Percentiles rank a stretch among this genome's conserved stretches.
phyloP scores from a whole-genome alignment of 352 stramenopile species.

The Phytophthora colocasiae region DNA sequence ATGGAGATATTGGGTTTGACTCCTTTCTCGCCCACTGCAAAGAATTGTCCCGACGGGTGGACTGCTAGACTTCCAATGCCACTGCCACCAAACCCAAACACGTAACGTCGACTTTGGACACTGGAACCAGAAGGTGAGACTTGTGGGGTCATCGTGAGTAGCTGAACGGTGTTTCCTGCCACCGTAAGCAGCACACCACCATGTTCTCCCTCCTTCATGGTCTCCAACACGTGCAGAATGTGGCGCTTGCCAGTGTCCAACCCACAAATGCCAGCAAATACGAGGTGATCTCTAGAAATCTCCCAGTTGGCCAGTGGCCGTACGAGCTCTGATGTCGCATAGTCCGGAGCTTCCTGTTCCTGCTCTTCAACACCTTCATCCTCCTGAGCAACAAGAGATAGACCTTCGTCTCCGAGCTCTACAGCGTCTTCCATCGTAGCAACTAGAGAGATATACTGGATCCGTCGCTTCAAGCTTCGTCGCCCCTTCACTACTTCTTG shows the following conservation, averaged over 20 bases:
- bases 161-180: slow-evolving; percentile 77
- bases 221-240: slow-evolving; percentile 75
- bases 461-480: too few relatives aligned
- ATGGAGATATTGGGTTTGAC: slow-evolving; percentile 88
- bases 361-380: slow-evolving; percentile 6
- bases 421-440: slow-evolving; percentile 12
- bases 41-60: slow-evolving; percentile 74
- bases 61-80: slow-evolving; percentile 77
- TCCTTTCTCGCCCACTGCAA: slow-evolving; percentile 92
- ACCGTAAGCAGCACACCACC: slow-evolving; percentile 69
- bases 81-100: slow-evolving; percentile 76
- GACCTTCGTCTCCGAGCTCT: slow-evolving; percentile 9
- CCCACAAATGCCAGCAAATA: slow-evolving; percentile 72
- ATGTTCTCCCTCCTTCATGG: slow-evolving; percentile 37
- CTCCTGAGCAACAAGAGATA: slow-evolving; percentile 1
- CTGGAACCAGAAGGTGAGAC: slow-evolving; percentile 16
- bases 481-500: too few relatives aligned
- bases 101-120: slow-evolving; percentile 48
- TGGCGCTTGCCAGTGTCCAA: slow-evolving; percentile 73
- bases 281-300: slow-evolving; percentile 73
- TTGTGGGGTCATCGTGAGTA: slow-evolving; percentile 58
- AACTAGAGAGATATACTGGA: too few relatives aligned
- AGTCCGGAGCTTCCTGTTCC: slow-evolving; percentile 21
- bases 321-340: slow-evolving; percentile 47
- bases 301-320: slow-evolving; percentile 70